phyloP scores from a whole-genome alignment of 2,329 filamentous ascomycete species.

The Dothistroma pini region DNA sequence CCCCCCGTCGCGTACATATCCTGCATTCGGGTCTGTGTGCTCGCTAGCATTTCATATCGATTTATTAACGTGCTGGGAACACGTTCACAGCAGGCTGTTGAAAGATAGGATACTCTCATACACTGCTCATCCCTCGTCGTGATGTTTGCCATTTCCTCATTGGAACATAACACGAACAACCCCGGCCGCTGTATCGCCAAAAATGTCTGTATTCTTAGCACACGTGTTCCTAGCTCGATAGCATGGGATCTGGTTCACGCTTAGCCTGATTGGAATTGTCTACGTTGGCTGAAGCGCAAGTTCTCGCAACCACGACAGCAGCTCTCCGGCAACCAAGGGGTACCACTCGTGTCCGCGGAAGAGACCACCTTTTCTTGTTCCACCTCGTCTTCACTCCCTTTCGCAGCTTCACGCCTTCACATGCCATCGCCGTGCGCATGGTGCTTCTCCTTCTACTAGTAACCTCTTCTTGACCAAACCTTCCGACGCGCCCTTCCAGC shows the following conservation, averaged over 20 bases:
- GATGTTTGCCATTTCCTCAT: too few species aligned
- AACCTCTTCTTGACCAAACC: not conserved
- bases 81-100: too few species aligned
- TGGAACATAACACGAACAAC: not conserved
- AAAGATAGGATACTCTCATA: not conserved
- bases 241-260: not conserved
- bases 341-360: not conserved
- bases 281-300: not conserved
- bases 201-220: not conserved
- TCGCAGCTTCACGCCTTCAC: not conserved
- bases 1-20: not conserved
- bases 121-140: not conserved
- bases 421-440: conserved; percentile 1
- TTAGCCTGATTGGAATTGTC: not conserved
- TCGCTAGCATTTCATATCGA: not conserved
- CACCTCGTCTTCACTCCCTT: not conserved
- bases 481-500: not conserved
- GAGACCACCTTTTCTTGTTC: conserved; percentile 1
- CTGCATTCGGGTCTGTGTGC: not conserved
- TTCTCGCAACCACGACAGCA: not conserved
- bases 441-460: not conserved
- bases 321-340: not conserved
- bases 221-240: not conserved
- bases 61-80: not conserved
- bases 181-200: not conserved